Percentiles rank a stretch among this genome's conserved stretches.
Evolutionary conservation across 2,329 filamentous ascomycete genomes (phyloP).

Genomic region (Emericellopsis cladophorae): DNA sequence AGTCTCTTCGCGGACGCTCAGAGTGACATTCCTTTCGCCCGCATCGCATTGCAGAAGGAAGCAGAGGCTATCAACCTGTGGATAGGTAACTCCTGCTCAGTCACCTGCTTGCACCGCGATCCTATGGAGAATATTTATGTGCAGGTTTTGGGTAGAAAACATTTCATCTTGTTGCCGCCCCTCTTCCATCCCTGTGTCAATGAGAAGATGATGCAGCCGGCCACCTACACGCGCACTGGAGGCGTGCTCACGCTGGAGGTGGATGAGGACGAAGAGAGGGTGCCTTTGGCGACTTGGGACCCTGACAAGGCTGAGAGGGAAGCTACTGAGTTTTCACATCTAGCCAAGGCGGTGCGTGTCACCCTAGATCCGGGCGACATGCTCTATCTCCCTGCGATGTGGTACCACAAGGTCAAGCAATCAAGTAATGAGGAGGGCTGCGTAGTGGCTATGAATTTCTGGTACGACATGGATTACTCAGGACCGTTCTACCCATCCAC

Average conservation of each 20-base stretch:
- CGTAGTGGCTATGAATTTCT: slow-evolving; percentile 73
- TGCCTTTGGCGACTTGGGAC: slow-evolving; percentile 67
- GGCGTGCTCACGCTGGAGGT: slow-evolving; percentile 15
- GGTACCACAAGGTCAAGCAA: slow-evolving; percentile 77
- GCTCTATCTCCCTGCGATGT: slow-evolving; percentile 71
- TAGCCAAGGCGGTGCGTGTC: slow-evolving; percentile 50
- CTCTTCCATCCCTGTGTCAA: slow-evolving; percentile 56
- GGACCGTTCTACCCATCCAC: slow-evolving; percentile 53
- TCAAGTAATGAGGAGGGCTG: slow-evolving; percentile 59
- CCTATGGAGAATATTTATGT: slow-evolving; percentile 81
- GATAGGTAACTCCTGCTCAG: slow-evolving; percentile 61
- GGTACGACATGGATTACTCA: slow-evolving; percentile 72
- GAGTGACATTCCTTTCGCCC: slow-evolving; percentile 55
- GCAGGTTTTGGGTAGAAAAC: slow-evolving; percentile 59
- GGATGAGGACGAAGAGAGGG: slow-evolving; percentile 20
- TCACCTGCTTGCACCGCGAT: slow-evolving; percentile 67
- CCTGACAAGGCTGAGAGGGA: slow-evolving; percentile 43
- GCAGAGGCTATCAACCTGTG: slow-evolving; percentile 75
- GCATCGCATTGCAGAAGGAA: slow-evolving; percentile 50
- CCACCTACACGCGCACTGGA: slow-evolving; percentile 39
- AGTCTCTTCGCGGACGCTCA: slow-evolving; percentile 51
- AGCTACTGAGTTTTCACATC: slow-evolving; percentile 43
- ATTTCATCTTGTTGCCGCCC: slow-evolving; percentile 65
- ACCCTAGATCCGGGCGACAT: slow-evolving; percentile 64
- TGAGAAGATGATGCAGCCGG: slow-evolving; percentile 44